phyloP scores from a whole-genome alignment of 805 yeast species.

The Suhomyces xylopsoci region DNA sequence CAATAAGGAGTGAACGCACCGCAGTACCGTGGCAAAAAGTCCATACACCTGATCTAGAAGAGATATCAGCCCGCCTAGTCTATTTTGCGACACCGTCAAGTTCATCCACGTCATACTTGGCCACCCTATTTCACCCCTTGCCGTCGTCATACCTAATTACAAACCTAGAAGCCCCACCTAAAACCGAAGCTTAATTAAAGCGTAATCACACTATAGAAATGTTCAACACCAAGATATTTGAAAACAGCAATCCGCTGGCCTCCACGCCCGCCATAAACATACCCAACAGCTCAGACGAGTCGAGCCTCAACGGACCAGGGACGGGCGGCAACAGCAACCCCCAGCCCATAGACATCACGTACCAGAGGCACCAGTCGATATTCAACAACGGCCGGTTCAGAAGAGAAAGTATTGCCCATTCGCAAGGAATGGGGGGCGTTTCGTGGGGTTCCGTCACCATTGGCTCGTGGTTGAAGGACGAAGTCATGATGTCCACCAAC shows the following conservation, averaged over 20 bases:
- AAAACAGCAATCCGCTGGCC: slow-evolving; percentile 22
- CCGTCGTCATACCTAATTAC: not conserved
- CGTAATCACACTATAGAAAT: slow-evolving; percentile 12
- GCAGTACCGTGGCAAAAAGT: not conserved
- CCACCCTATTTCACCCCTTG: not conserved
- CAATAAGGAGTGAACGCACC: not conserved
- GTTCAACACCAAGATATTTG: slow-evolving; percentile 45
- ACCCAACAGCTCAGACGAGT: slow-evolving; percentile 13
- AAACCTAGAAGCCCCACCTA: too few relatives aligned
- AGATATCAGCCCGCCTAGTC: not conserved
- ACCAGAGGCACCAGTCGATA: slow-evolving; percentile 39
- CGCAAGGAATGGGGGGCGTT: slow-evolving; percentile 97
- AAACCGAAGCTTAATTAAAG: too few relatives aligned
- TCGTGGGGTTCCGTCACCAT: slow-evolving; percentile 96
- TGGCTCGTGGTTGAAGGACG: slow-evolving; percentile 95
- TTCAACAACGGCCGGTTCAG: slow-evolving; percentile 51
- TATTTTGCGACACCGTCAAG: not conserved
- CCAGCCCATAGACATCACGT: slow-evolving; percentile 45
- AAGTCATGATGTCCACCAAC: slow-evolving; percentile 56
- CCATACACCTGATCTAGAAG: not conserved
- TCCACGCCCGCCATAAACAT: slow-evolving; percentile 29
- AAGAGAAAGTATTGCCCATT: slow-evolving; percentile 89
- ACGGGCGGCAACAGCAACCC: slow-evolving; percentile 19
- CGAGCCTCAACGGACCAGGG: not conserved
- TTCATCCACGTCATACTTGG: not conserved